Evolutionary conservation across 192 early-diverging fungal genomes (phyloP), one percentile per base, ranked within the genome.

Genomic region (Chytriomyces hyalinus): DNA sequence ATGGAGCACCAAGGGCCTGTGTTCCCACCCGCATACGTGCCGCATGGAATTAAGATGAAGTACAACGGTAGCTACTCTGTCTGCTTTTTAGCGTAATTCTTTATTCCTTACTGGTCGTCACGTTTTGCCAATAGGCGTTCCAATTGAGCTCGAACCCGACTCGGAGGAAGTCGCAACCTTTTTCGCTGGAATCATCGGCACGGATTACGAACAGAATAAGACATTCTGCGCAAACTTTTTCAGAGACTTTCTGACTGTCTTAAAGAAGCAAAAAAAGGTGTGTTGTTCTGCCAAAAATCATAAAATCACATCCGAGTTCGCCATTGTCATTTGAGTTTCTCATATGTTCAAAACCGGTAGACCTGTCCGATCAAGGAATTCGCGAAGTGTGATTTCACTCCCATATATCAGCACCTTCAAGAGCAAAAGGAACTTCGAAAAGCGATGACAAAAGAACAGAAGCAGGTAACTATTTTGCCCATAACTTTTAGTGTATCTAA

Each of bases 131-230:
- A 50, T 81, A 92, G 57, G 80, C 59, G 49, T 87, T 10, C 69
- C 69, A 17, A 71, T 71, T 20, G 76, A 65, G 6, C 80, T 98
- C 44, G 84, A 81, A 0, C 92, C 96, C 0, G 90, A 91, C 45
- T 91, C 92, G 4, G 97, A 99, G 81, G 97, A 99, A 75, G 94
- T 99, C 0, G 97, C 97, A 1, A 93, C 88, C 11, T 99, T 98
- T 80, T 99, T 92, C 88, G 97, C 95, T 26, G 92, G 88, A 13
- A 65, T 97, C 26, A 71, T 99, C 6, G 93, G 89, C 22, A 95
- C 94, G 0, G 95, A 97, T 49, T 89, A 92, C 44, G 95, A 84
- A 5, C 86, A 90, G 71, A 98, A 98, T 78, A 86, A 88, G 28
- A 89, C 85, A 17, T 99, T 99, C 79, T 88, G 90, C 73, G 85